Percentiles rank a stretch among this genome's conserved stretches.
These are phyloP conservation scores for Dictyostelium intermedium DNA, from an alignment of 78 protist genomes.

Conservation along the genomic window DNA sequence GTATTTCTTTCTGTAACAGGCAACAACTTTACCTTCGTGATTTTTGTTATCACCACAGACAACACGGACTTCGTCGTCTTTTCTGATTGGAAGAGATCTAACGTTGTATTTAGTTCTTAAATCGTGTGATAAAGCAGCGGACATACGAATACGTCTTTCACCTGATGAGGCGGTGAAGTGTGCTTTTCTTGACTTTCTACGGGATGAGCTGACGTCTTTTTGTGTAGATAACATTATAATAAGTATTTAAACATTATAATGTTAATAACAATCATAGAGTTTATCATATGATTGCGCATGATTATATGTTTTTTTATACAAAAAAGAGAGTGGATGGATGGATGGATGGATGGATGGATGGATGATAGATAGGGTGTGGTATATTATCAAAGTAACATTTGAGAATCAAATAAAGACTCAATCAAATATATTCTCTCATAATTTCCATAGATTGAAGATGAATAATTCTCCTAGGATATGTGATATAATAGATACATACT, in stretches of 20 bases:
- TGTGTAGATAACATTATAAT: background rate
- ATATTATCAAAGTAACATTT: too few relatives aligned
- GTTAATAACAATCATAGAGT: background rate
- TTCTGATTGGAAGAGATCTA: constrained; percentile 98
- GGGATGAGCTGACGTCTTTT: constrained; percentile 88
- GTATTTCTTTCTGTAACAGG: constrained; percentile 96
- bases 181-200: constrained; percentile 98
- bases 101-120: constrained; percentile 96
- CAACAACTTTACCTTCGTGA: constrained; percentile 91
- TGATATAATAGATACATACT: background rate
- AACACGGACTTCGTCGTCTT: constrained; percentile 98
- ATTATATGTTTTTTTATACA: background rate
- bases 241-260: background rate
- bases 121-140: constrained; percentile 97
- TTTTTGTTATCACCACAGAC: constrained; percentile 94
- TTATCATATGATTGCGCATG: background rate
- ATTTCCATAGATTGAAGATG: background rate
- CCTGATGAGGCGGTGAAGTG: constrained; percentile 99
- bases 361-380: background rate
- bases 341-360: background rate
- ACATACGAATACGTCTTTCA: constrained; percentile 95
- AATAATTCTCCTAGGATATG: background rate
- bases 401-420: background rate
- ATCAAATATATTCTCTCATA: background rate
- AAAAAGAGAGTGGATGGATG: background rate